Base-by-base conservation (phyloP, 2,329 filamentous ascomycete species). In the Sporothrix mexicana region DNA sequence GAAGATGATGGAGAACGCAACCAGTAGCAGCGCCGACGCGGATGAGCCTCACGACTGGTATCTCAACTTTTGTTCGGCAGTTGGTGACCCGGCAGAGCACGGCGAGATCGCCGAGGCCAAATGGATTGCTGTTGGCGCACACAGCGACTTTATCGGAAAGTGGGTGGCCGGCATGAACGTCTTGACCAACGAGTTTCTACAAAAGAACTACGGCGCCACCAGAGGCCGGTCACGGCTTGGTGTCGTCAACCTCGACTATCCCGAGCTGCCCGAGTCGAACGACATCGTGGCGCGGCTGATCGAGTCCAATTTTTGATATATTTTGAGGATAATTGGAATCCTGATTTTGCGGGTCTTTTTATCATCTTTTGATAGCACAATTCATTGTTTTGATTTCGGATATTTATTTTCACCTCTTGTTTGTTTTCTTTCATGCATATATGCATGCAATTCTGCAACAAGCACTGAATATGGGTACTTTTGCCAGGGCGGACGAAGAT, bases 151-250 rank as follows among this genome's bases (percentile, higher is more conserved):
- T 68, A 77, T 79, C 23, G 79, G 80, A 43, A 77, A 78, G 49
- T 85, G 83, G 81, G 80, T 84, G 45, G 77, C 79, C 20, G 84
- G 84, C 20, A 83, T 85, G 77, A 85, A 85, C 73, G 77, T 79
- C 2, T 75, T 79, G 8, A 77, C 83, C 5, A 76, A 79, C n/a
- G 79, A 77, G 5, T 83, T 77, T 62, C 70, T 80, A 53, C 74
- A 79, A 41, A 66, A 80, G 66, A 73, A 76, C 73, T 68, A 70
- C 64, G 73, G 72, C 2, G 74, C 76, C 0, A 62, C 66, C 25
- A 74, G 77, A 61, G 77, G 75, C 4, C 78, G 76, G 64, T 79
- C 78, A 25, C 71, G 77, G 6, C 75, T 79, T 15, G 78, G 78
- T 10, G 72, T 79, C 13, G 77, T 79, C 13, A 78, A 77, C 69